A percentile compares a stretch with the other conserved stretches of the same genome.
phyloP scores from a whole-genome alignment of 2,329 filamentous ascomycete species.

The Myriosclerotinia scirpicola region DNA sequence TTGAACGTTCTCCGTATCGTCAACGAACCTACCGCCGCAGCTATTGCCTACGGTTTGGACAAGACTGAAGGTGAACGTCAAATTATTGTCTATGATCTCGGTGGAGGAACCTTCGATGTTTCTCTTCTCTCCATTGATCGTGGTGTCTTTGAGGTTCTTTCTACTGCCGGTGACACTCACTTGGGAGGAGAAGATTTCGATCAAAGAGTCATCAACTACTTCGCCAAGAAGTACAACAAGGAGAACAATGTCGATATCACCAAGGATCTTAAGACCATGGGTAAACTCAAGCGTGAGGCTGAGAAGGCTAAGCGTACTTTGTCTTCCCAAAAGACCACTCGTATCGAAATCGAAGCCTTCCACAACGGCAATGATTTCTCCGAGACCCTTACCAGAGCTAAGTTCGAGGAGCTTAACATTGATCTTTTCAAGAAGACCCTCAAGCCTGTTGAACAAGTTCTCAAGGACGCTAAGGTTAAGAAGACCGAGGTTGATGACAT shows the following conservation, averaged over 20 bases:
- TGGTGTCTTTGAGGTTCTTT: slow-evolving; percentile 91
- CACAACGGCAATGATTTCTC: slow-evolving; percentile 97
- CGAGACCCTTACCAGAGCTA: slow-evolving; percentile 95
- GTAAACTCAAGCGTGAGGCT: slow-evolving; percentile 98
- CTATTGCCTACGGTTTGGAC: slow-evolving; percentile 91
- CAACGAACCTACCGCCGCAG: slow-evolving; percentile 94
- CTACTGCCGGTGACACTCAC: slow-evolving; percentile 95
- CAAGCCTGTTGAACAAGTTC: slow-evolving; percentile 97
- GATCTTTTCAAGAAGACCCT: slow-evolving; percentile 99
- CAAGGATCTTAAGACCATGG: slow-evolving; percentile 97
- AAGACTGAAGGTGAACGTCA: slow-evolving; percentile 81
- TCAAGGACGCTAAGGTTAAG: slow-evolving; percentile 97
- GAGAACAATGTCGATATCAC: slow-evolving; percentile 89
- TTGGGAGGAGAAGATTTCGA: slow-evolving; percentile 99
- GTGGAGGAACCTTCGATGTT: slow-evolving; percentile 93
- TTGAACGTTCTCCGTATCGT: slow-evolving; percentile 95
- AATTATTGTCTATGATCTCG: slow-evolving; percentile 91
- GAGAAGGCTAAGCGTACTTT: slow-evolving; percentile 99
- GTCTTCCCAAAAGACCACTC: slow-evolving; percentile 88
- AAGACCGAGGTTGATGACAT: slow-evolving; percentile 95
- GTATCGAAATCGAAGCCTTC: slow-evolving; percentile 97
- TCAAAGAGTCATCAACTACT: slow-evolving; percentile 94
- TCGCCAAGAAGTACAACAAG: slow-evolving; percentile 98
- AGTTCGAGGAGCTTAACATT: slow-evolving; percentile 99
- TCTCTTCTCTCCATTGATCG: slow-evolving; percentile 88